Evolutionary conservation across 495 filamentous ascomycete species (phyloP).

Genomic region (Daldinia childiae): DNA sequence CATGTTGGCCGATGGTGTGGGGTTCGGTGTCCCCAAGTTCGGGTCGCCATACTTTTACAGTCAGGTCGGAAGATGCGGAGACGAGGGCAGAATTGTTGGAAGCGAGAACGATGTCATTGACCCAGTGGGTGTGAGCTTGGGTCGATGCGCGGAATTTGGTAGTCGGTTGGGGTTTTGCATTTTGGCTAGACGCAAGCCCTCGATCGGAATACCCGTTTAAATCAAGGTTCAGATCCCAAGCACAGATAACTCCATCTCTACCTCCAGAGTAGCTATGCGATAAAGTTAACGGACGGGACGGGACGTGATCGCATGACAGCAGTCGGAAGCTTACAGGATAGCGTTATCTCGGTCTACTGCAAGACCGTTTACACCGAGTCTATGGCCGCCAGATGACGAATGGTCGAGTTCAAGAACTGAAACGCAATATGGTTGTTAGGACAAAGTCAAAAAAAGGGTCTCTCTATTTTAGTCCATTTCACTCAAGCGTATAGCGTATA

Average conservation of each 20-base stretch:
- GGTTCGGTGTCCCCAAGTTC: constrained; percentile 74
- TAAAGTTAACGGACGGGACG: constrained; percentile 35
- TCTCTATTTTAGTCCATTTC: constrained; percentile 1
- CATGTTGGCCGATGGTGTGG: constrained; percentile 88
- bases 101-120: constrained; percentile 93
- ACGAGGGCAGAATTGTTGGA: constrained; percentile 85
- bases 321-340: constrained; percentile 75
- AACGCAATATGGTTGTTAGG: constrained; percentile 30
- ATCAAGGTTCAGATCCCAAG: constrained; percentile 84
- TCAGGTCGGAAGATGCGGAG: constrained; percentile 94
- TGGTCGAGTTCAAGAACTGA: constrained; percentile 93
- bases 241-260: constrained; percentile 93
- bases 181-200: constrained; percentile 36
- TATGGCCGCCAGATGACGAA: constrained; percentile 84
- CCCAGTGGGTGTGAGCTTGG: constrained; percentile 99
- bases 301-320: constrained; percentile 40
- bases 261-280: constrained; percentile 87
- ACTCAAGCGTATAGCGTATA: neutral
- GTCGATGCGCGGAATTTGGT: constrained; percentile 88
- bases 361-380: constrained; percentile 92
- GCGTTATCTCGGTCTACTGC: constrained; percentile 84
- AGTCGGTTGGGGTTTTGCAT: constrained; percentile 51
- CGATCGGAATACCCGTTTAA: constrained; percentile 53
- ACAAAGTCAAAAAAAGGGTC: constrained; percentile 6
- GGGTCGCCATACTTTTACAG: constrained; percentile 95